Conservation (phyloP, 371 early-diverging fungal species). For the Apophysomyces variabilis region DNA sequence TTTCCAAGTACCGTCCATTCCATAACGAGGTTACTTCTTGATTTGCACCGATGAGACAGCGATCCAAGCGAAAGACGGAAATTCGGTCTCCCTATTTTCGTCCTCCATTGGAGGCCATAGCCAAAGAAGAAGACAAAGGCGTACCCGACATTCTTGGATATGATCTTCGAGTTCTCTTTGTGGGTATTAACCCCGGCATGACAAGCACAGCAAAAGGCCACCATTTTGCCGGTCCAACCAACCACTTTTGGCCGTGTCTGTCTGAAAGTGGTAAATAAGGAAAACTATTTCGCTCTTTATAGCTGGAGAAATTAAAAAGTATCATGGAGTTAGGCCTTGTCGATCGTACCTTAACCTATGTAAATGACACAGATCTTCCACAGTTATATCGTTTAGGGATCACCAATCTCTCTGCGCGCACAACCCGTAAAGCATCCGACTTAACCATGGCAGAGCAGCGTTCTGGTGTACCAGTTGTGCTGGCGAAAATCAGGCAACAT, state of each 20-base stretch:
- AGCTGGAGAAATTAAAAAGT: background rate
- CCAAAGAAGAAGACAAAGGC: slow-evolving; percentile 20
- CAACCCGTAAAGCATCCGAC: slow-evolving; percentile 61
- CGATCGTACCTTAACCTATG: slow-evolving; percentile 37
- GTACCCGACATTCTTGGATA: slow-evolving; percentile 66
- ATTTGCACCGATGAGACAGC: background rate
- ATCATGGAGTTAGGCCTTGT: slow-evolving; percentile 32
- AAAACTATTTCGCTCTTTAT: background rate
- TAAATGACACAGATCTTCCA: slow-evolving; percentile 61
- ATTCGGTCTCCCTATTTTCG: background rate
- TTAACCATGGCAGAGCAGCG: slow-evolving; percentile 62
- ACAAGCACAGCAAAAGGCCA: slow-evolving; percentile 61
- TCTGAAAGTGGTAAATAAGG: slow-evolving; percentile 55
- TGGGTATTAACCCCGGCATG: slow-evolving; percentile 81
- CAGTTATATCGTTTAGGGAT: slow-evolving; percentile 61
- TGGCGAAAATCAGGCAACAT: slow-evolving; percentile 61
- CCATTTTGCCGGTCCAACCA: slow-evolving; percentile 76
- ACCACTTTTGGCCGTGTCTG: slow-evolving; percentile 82
- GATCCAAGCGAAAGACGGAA: slow-evolving; percentile 1
- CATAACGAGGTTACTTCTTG: background rate
- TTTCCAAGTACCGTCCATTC: too few relatives aligned
- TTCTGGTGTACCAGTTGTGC: slow-evolving; percentile 63
- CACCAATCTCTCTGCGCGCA: slow-evolving; percentile 69
- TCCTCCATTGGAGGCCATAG: background rate
- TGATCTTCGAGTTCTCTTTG: slow-evolving; percentile 74